Conservation (phyloP, 768 basidiomycete genomes). For the Holtermannia corniformis region DNA sequence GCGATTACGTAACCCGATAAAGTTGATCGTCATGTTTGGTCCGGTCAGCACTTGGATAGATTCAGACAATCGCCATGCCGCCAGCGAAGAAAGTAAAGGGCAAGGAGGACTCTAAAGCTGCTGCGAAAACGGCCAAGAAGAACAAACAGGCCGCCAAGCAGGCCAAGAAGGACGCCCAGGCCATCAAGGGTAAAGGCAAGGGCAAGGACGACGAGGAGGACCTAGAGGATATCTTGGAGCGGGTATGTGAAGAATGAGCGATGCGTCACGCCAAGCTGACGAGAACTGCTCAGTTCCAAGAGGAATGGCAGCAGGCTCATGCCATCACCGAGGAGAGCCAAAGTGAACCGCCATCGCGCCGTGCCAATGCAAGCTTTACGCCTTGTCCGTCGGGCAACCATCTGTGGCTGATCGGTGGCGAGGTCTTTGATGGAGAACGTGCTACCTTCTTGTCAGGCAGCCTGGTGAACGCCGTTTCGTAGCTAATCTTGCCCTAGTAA, state of each 20-base stretch:
- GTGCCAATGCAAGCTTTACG: slow-evolving; percentile 81
- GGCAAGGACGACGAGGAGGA: slow-evolving; percentile 19
- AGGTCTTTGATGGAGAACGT: slow-evolving; percentile 78
- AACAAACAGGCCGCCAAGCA: slow-evolving; percentile 11
- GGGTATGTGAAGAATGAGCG: slow-evolving; percentile 45
- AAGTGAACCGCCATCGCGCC: slow-evolving; percentile 67
- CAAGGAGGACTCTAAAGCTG: slow-evolving; percentile 3
- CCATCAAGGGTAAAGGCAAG: slow-evolving; percentile 9
- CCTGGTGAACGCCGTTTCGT: no score
- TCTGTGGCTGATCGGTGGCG: slow-evolving; percentile 52
- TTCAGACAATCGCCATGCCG: not conserved
- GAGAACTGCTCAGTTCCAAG: slow-evolving; percentile 41
- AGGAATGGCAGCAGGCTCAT: slow-evolving; percentile 66
- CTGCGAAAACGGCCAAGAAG: slow-evolving; percentile 14
- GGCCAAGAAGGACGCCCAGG: slow-evolving; percentile 9
- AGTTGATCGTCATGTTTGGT: not conserved
- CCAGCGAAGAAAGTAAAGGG: slow-evolving; percentile 1
- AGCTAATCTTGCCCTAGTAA: slow-evolving; percentile 51
- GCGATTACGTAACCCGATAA: not conserved
- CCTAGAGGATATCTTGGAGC: slow-evolving; percentile 72
- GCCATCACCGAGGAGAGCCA: slow-evolving; percentile 57
- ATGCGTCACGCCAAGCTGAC: not conserved
- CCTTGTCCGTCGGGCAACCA: slow-evolving; percentile 36
- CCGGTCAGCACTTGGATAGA: no score
- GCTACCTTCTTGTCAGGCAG: slow-evolving; percentile 46